Percentiles rank a stretch among this genome's conserved stretches.
These are phyloP conservation scores for Triadica sebifera DNA, from an alignment of 345 rosid genomes.

Conservation along the genomic window DNA sequence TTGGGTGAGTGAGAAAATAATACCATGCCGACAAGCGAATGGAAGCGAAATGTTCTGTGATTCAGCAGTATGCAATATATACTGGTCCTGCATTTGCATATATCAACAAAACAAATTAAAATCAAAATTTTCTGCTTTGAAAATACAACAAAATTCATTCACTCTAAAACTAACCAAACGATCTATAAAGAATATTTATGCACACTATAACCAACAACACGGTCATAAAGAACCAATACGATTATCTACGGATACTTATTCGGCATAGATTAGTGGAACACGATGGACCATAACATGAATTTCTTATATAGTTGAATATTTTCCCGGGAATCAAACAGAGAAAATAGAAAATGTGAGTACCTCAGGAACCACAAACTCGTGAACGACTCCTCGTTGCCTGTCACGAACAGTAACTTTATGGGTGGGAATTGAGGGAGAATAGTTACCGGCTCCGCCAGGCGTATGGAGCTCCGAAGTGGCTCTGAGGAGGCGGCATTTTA, in stretches of 20 bases:
- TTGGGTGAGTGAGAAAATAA: not conserved
- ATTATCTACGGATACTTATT: too few species aligned
- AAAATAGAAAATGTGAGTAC: conserved; percentile 22
- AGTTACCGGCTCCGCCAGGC: conserved; percentile 29
- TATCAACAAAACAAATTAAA: not conserved
- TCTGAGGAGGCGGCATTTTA: conserved; percentile 32
- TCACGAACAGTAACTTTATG: conserved; percentile 90
- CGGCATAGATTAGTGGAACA: not conserved
- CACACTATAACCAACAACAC: not conserved
- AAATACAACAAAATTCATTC: not conserved
- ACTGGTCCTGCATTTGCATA: conserved; percentile 75
- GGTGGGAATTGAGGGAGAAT: conserved; percentile 44
- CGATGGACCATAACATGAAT: not conserved
- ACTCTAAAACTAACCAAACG: not conserved
- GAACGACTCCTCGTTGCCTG: conserved; percentile 72
- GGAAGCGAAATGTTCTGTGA: conserved; percentile 78
- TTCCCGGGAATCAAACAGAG: conserved; percentile 16
- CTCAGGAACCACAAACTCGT: conserved; percentile 89
- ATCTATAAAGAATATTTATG: not conserved
- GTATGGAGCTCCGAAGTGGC: conserved; percentile 47
- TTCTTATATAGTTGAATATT: not conserved
- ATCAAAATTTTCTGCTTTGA: not conserved
- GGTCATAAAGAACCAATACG: not conserved
- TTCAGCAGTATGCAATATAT: conserved; percentile 91
- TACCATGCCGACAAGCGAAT: conserved; percentile 99